Conservation (phyloP, 495 filamentous ascomycete species). For the Talaromyces wortmannii region DNA sequence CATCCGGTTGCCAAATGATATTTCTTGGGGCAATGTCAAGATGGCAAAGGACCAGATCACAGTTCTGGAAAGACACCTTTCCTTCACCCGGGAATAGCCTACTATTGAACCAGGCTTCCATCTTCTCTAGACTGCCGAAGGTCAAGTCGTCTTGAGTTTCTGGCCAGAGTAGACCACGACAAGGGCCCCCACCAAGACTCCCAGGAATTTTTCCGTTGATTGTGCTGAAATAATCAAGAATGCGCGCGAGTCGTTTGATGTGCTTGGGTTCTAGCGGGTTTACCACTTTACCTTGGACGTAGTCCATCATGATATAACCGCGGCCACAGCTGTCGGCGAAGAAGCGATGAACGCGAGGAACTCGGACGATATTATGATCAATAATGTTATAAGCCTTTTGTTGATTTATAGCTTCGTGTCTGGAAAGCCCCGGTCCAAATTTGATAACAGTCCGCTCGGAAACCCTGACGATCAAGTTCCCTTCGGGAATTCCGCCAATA, state of each 20-base stretch:
- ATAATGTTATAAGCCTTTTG: slow-evolving; percentile 18
- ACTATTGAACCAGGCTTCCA: slow-evolving; percentile 19
- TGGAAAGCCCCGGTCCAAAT: neutral
- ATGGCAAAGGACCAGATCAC: slow-evolving; percentile 16
- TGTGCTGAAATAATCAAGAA: slow-evolving; percentile 17
- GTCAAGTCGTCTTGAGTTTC: slow-evolving; percentile 9
- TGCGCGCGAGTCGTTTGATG: slow-evolving; percentile 10
- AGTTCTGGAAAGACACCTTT: slow-evolving; percentile 8
- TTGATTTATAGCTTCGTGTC: slow-evolving; percentile 22
- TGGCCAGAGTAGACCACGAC: slow-evolving; percentile 14
- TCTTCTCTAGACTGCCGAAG: slow-evolving; percentile 10
- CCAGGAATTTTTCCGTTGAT: slow-evolving; percentile 11
- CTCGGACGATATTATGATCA: slow-evolving; percentile 18
- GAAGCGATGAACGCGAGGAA: slow-evolving; percentile 22
- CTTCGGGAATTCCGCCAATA: neutral
- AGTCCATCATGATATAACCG: slow-evolving; percentile 29
- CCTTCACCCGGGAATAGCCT: slow-evolving; percentile 10
- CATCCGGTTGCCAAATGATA: slow-evolving; percentile 17
- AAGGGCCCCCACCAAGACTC: slow-evolving; percentile 10
- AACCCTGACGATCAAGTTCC: neutral
- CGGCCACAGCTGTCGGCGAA: slow-evolving; percentile 12
- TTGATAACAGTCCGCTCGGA: neutral
- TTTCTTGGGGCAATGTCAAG: slow-evolving; percentile 18
- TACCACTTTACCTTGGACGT: slow-evolving; percentile 18
- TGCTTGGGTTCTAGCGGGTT: slow-evolving; percentile 13